These are phyloP conservation scores for Apostasia ramifera DNA, from an alignment of 106 monocot genomes.

Conservation along the genomic window DNA sequence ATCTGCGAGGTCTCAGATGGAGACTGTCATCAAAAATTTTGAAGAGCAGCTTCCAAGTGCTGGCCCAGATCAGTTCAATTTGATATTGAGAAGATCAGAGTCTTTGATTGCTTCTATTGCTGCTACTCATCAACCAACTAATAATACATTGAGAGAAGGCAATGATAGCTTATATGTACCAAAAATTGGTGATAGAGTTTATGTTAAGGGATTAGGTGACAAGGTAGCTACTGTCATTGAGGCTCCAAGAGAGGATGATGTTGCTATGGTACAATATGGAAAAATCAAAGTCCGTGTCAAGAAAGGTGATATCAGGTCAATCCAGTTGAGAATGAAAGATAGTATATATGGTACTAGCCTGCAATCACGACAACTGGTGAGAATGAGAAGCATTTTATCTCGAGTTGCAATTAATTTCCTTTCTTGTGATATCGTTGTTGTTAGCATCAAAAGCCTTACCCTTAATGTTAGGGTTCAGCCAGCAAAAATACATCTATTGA, in stretches of 20 bases:
- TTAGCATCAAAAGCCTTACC: too few species aligned
- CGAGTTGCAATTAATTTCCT: too few species aligned
- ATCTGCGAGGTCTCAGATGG: constrained; percentile 47
- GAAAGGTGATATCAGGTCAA: constrained; percentile 35
- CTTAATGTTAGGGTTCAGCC: too few species aligned
- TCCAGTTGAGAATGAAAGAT: constrained; percentile 18
- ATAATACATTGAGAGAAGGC: constrained; percentile 3
- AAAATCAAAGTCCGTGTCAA: constrained; percentile 71
- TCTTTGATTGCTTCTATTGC: constrained; percentile 53
- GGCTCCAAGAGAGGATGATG: constrained; percentile 38
- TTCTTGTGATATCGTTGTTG: too few species aligned
- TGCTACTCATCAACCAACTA: constrained; percentile 33
- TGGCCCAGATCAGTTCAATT: constrained; percentile 32
- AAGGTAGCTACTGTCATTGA: constrained; percentile 60
- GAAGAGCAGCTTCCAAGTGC: constrained; percentile 42
- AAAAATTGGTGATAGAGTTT: constrained; percentile 68
- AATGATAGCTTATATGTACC: constrained; percentile 22
- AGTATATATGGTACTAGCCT: neutral
- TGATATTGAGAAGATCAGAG: constrained; percentile 50
- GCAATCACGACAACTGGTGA: constrained; percentile 23
- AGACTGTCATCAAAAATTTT: constrained; percentile 48
- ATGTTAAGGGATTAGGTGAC: constrained; percentile 55
- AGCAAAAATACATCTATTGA: too few species aligned
- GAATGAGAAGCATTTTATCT: neutral
- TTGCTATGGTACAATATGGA: constrained; percentile 58